These are phyloP conservation scores for Massarina eburnea DNA, from an alignment of 2,329 filamentous ascomycete genomes.

Conservation along the genomic window DNA sequence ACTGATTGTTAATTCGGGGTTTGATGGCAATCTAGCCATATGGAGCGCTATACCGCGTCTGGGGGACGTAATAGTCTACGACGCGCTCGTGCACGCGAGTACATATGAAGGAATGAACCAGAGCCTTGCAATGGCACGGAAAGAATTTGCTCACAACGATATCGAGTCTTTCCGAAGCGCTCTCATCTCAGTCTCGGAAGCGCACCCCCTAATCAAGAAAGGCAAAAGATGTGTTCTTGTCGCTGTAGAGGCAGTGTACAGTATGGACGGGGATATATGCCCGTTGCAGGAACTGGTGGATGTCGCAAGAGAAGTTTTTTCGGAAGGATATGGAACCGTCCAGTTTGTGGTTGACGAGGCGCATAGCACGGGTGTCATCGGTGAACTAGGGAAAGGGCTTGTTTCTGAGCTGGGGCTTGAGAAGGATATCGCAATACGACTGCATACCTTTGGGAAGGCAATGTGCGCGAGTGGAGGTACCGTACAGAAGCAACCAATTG, in stretches of 20 bases:
- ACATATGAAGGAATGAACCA: conserved; percentile 73
- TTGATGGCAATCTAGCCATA: conserved; percentile 45
- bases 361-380: conserved; percentile 63
- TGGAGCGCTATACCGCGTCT: conserved; percentile 34
- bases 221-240: conserved; percentile 33
- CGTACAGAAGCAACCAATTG: too few relatives aligned
- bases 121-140: conserved; percentile 54
- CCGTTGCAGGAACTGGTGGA: conserved; percentile 63
- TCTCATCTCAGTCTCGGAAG: conserved; percentile 43
- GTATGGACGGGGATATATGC: conserved; percentile 77
- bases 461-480: conserved; percentile 27
- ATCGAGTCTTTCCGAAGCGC: conserved; percentile 35
- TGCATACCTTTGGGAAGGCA: conserved; percentile 32
- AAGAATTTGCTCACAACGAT: conserved; percentile 61
- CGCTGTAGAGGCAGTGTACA: conserved; percentile 56
- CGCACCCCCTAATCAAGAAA: conserved; percentile 19
- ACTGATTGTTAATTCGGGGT: conserved; percentile 57
- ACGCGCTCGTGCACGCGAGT: conserved; percentile 71
- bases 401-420: conserved; percentile 43
- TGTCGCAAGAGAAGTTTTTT: conserved; percentile 58
- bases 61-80: conserved; percentile 75
- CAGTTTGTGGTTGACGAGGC: conserved; percentile 68
- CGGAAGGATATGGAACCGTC: conserved; percentile 56
- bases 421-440: conserved; percentile 24
- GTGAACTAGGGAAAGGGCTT: conserved; percentile 56